Percentiles rank a stretch among this genome's conserved stretches.
Conservation (phyloP, 345 rosid species). For the Atalantia buxifolia region DNA sequence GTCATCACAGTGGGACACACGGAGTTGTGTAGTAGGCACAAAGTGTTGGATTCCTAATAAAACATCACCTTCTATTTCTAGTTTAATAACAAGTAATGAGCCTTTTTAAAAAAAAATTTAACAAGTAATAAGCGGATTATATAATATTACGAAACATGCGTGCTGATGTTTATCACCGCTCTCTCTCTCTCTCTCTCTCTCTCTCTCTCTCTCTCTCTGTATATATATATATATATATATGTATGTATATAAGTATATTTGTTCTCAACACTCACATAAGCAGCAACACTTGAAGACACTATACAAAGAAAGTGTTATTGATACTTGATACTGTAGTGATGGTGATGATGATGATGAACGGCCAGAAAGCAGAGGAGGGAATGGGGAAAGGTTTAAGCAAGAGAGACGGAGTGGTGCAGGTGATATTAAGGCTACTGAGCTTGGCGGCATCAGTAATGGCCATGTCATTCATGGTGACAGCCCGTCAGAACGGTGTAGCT, state of each 20-base stretch:
- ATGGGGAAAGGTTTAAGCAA: slow-evolving; percentile 20
- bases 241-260: too few relatives aligned
- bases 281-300: background rate
- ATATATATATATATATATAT: accelerated
- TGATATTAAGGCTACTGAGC: slow-evolving; percentile 49
- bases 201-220: background rate
- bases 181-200: background rate
- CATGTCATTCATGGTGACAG: slow-evolving; percentile 65
- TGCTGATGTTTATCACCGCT: too few relatives aligned
- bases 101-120: too few relatives aligned
- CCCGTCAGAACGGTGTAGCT: slow-evolving; percentile 52
- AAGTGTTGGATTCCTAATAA: background rate
- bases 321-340: background rate
- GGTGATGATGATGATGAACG: slow-evolving; percentile 25
- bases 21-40: background rate
- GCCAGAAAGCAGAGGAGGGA: slow-evolving; percentile 29
- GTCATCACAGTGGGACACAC: background rate
- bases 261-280: background rate
- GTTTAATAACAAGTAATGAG: too few relatives aligned
- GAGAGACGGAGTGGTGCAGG: slow-evolving; percentile 38
- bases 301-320: background rate
- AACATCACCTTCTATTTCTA: too few relatives aligned
- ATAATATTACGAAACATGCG: background rate
- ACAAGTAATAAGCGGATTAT: too few relatives aligned
- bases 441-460: slow-evolving; percentile 47